Percentiles rank a stretch among this genome's conserved stretches.
phyloP scores from a whole-genome alignment of 257 asterid species.

The Asclepias syriaca region DNA sequence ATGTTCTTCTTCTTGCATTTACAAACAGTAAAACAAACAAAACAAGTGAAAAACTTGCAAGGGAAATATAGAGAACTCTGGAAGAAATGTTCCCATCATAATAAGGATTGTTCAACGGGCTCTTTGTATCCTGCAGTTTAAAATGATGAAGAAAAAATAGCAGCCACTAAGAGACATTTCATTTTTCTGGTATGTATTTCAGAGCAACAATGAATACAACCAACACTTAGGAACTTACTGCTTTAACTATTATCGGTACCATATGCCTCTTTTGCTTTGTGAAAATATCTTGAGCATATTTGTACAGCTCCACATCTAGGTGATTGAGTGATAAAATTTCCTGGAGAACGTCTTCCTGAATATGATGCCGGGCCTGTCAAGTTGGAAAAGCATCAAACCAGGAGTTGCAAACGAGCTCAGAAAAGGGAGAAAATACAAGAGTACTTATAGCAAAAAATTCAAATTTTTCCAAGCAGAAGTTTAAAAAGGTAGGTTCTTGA shows the following conservation, averaged over 20 bases:
- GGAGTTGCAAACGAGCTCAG: not conserved
- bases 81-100: conserved; percentile 26
- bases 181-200: not conserved
- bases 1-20: conserved; percentile 62
- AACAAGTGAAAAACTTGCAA: conserved; percentile 33
- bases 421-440: not conserved
- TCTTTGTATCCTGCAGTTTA: conserved; percentile 45
- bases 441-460: not conserved
- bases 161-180: not conserved
- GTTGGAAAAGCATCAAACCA: not conserved
- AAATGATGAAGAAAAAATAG: not conserved
- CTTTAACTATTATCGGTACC: conserved; percentile 26
- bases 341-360: conserved; percentile 48
- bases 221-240: conserved; percentile 39
- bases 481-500: not conserved
- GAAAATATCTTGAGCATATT: conserved; percentile 62
- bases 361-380: conserved; percentile 61
- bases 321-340: conserved; percentile 62
- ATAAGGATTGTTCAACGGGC: conserved; percentile 23
- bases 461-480: not conserved
- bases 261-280: conserved; percentile 45
- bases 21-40: conserved; percentile 35
- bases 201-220: not conserved
- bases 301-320: conserved; percentile 70
- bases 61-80: conserved; percentile 36